Conservation (phyloP, 495 filamentous ascomycete genomes). For the Xylaria cubensis region DNA sequence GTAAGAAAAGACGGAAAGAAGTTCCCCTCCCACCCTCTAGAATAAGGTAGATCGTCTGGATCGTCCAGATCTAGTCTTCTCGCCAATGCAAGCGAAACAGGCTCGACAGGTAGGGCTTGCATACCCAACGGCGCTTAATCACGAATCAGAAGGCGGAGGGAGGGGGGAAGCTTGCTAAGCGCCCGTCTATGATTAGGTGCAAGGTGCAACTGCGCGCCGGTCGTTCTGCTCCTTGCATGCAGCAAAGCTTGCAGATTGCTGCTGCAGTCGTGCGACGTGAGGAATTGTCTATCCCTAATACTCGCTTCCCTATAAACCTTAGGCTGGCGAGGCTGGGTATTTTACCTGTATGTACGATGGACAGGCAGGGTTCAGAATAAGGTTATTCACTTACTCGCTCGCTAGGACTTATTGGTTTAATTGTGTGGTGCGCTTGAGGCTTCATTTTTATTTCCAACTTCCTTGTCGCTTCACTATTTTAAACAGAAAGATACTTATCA, state of each 20-base stretch:
- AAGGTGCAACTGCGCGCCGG: background rate
- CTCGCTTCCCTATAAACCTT: no score
- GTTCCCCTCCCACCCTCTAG: background rate
- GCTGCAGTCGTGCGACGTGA: conserved; percentile 6
- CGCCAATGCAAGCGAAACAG: background rate
- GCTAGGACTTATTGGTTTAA: background rate
- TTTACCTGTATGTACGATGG: no score
- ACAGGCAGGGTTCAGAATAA: background rate
- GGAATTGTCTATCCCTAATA: background rate
- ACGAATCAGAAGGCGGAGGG: conserved; percentile 18
- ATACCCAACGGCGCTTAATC: conserved; percentile 22
- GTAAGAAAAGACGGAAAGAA: background rate
- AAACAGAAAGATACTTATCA: no score
- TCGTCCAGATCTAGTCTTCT: background rate
- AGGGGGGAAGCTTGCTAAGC: conserved; percentile 11
- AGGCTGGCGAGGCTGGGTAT: no score
- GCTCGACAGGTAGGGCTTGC: background rate
- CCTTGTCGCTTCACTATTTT: background rate
- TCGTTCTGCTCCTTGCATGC: background rate
- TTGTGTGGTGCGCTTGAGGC: background rate
- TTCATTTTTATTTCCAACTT: background rate
- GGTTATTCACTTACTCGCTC: no score
- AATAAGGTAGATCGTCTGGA: background rate
- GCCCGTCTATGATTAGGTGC: conserved; percentile 20
- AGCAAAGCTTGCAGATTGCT: background rate